Percentiles rank a stretch among this genome's conserved stretches.
Conservation (phyloP, 73 alveolate species). For the Tetrahymena borealis region DNA sequence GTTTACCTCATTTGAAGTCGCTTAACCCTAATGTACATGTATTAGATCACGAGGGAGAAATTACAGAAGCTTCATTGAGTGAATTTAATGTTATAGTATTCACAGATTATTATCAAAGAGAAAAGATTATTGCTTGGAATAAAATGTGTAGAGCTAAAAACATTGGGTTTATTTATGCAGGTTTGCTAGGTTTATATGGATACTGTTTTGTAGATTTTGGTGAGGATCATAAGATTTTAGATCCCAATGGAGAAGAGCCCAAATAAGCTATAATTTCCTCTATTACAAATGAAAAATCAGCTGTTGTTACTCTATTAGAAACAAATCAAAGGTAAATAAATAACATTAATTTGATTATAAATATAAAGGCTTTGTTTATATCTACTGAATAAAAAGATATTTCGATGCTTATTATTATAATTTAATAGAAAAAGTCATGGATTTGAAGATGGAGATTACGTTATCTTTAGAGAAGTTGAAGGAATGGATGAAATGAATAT, state of each 20-base stretch:
- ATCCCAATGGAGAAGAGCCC: conserved; percentile 96
- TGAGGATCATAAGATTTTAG: conserved; percentile 57
- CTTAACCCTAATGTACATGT: conserved; percentile 94
- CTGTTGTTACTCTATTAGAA: conserved; percentile 78
- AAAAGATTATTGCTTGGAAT: conserved; percentile 62
- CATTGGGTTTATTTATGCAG: conserved; percentile 76
- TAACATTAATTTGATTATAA: too few species aligned
- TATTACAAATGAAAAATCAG: conserved; percentile 66
- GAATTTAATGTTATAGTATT: conserved; percentile 75
- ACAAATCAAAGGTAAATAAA: background rate
- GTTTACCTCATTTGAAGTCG: conserved; percentile 74
- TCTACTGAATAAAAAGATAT: background rate
- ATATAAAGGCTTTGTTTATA: too few species aligned
- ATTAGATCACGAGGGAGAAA: conserved; percentile 55
- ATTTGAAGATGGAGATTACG: conserved; percentile 92
- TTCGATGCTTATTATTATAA: background rate
- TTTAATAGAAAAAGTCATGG: conserved; percentile 75
- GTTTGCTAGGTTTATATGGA: conserved; percentile 82
- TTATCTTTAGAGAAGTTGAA: conserved; percentile 92
- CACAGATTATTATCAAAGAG: conserved; percentile 75
- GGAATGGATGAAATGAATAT: conserved; percentile 98
- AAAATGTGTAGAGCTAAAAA: conserved; percentile 65
- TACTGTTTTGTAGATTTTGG: conserved; percentile 95
- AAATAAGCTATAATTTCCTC: conserved; percentile 78
- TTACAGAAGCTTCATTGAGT: conserved; percentile 13